These are phyloP conservation scores for Jatropha podagrica DNA, from an alignment of 441 rosid genomes.

Conservation along the genomic window DNA sequence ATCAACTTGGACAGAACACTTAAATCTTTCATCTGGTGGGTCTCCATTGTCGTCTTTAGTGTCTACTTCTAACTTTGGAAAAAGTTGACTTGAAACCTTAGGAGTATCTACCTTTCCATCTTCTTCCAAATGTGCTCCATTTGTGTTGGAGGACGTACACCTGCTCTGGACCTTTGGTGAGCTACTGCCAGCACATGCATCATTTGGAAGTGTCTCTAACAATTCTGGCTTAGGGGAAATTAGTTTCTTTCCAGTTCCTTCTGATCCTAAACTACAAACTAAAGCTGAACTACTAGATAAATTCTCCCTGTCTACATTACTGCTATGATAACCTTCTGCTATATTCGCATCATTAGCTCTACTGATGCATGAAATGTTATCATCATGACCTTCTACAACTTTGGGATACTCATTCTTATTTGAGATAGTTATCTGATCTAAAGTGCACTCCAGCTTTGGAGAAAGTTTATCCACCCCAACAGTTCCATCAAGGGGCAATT, in stretches of 20 bases:
- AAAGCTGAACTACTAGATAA: constrained; percentile 41
- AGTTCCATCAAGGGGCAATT: constrained; percentile 34
- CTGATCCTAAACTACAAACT: constrained; percentile 45
- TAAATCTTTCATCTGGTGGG: constrained; percentile 34
- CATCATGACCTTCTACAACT: constrained; percentile 59
- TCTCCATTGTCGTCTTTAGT: constrained; percentile 35
- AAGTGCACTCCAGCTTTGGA: constrained; percentile 32
- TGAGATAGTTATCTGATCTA: constrained; percentile 29
- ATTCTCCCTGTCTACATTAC: constrained; percentile 43
- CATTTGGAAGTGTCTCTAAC: constrained; percentile 35
- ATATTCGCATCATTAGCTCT: constrained; percentile 35
- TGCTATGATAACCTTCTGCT: constrained; percentile 31
- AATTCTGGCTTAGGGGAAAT: constrained; percentile 36
- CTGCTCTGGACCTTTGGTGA: constrained; percentile 35
- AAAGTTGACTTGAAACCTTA: constrained; percentile 28
- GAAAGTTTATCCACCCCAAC: constrained; percentile 32
- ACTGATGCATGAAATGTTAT: constrained; percentile 50
- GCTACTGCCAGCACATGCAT: constrained; percentile 32
- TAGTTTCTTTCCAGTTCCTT: constrained; percentile 37
- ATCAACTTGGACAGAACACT: constrained; percentile 39
- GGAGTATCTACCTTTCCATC: constrained; percentile 26
- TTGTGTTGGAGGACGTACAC: constrained; percentile 11
- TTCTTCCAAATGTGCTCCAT: constrained; percentile 24
- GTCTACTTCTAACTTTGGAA: constrained; percentile 38
- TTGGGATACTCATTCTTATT: constrained; percentile 43